phyloP scores from a whole-genome alignment of 2,329 filamentous ascomycete species.

The Apiospora aurea region DNA sequence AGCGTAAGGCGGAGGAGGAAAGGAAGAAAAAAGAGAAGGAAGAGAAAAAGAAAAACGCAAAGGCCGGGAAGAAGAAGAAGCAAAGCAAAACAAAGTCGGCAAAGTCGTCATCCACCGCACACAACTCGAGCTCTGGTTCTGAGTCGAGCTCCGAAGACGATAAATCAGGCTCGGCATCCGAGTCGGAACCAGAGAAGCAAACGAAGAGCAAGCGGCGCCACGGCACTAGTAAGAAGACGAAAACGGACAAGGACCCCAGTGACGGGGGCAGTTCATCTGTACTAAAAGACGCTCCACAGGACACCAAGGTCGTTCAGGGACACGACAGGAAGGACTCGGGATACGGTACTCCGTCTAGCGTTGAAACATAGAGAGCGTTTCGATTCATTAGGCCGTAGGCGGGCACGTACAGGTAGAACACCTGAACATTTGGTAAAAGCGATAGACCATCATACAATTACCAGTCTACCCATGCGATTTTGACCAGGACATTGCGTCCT shows the following conservation, averaged over 20 bases:
- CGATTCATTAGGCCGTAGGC: background rate
- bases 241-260: background rate
- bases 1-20: conserved; percentile 39
- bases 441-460: background rate
- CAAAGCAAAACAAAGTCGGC: background rate
- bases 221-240: background rate
- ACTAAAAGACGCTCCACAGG: background rate
- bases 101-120: background rate
- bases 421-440: background rate
- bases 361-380: conserved; percentile 21
- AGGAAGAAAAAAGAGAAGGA: conserved; percentile 45
- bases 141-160: background rate
- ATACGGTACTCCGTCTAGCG: conserved; percentile 26
- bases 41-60: conserved; percentile 48
- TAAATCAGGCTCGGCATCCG: background rate
- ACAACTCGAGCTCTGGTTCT: background rate
- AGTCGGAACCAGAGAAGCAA: background rate
- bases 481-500: background rate
- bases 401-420: background rate
- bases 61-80: conserved; percentile 32
- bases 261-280: background rate
- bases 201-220: conserved; percentile 9
- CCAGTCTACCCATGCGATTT: background rate
- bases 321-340: conserved; percentile 27
- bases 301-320: background rate